Percentiles rank a stretch among this genome's conserved stretches.
phyloP scores from a whole-genome alignment of 2,329 filamentous ascomycete genomes.

The Alternaria consortialis region DNA sequence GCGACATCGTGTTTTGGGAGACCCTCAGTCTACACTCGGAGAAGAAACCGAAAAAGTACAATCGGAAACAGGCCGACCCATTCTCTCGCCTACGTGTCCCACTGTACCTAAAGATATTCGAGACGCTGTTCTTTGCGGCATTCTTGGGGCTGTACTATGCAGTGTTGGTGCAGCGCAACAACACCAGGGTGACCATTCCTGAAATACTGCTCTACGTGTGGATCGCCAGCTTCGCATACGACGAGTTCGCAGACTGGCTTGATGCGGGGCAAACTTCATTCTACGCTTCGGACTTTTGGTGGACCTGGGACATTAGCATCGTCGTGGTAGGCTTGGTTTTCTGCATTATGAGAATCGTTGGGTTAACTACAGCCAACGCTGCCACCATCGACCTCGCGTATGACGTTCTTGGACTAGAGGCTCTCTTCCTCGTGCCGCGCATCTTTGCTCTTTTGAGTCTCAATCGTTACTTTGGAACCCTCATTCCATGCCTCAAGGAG shows the following conservation, averaged over 20 bases:
- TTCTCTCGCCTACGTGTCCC: conserved; percentile 79
- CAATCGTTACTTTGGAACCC: conserved; percentile 87
- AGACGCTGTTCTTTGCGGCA: conserved; percentile 79
- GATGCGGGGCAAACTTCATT: conserved; percentile 82
- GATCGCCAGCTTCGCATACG: conserved; percentile 87
- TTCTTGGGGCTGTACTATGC: conserved; percentile 85
- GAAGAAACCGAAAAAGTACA: conserved; percentile 82
- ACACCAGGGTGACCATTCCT: conserved; percentile 69
- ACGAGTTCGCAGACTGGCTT: conserved; percentile 76
- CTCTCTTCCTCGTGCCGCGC: conserved; percentile 85
- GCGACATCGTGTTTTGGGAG: conserved; percentile 89
- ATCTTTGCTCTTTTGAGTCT: conserved; percentile 88
- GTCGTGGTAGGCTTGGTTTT: conserved; percentile 77
- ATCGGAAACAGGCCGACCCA: conserved; percentile 55
- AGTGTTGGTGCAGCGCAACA: conserved; percentile 79
- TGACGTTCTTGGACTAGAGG: conserved; percentile 88
- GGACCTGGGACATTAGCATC: conserved; percentile 59
- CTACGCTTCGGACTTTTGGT: conserved; percentile 50
- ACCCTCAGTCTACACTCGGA: conserved; percentile 74
- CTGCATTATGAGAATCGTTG: conserved; percentile 72
- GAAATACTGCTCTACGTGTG: conserved; percentile 84
- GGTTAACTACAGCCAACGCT: conserved; percentile 67
- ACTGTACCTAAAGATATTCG: conserved; percentile 84
- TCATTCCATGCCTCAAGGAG: conserved; percentile 89
- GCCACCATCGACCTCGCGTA: conserved; percentile 81